phyloP scores from a whole-genome alignment of 2,329 filamentous ascomycete genomes.

The Phyllosticta citribraziliensis region DNA sequence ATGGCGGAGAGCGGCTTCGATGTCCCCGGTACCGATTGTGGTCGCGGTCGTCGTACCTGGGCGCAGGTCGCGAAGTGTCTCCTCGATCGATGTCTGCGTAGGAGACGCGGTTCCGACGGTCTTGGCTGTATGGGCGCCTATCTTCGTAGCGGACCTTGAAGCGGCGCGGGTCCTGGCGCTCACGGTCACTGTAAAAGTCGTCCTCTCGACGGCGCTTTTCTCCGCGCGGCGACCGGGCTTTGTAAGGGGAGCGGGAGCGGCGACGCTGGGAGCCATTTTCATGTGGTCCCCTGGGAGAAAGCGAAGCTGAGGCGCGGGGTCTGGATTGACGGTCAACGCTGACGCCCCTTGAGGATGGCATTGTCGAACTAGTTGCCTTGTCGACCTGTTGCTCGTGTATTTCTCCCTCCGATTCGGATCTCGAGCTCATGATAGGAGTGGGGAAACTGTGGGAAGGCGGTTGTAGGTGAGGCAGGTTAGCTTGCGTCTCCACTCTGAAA shows the following conservation, averaged over 20 bases:
- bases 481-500: constrained; percentile 4
- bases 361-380: constrained; percentile 75
- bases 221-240: constrained; percentile 17
- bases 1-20: constrained; percentile 11
- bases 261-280: constrained; percentile 38
- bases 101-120: constrained; percentile 32
- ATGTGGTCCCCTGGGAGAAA: constrained; percentile 17
- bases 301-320: constrained; percentile 11
- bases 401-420: constrained; percentile 72
- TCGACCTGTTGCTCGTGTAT: constrained; percentile 53
- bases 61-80: neutral
- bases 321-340: constrained; percentile 90
- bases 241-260: constrained; percentile 13
- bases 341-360: constrained; percentile 63
- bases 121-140: constrained; percentile 19
- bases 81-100: constrained; percentile 44
- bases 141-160: constrained; percentile 57
- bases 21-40: constrained; percentile 13
- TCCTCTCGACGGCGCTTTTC: constrained; percentile 58
- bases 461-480: constrained; percentile 5
- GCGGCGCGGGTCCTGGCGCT: constrained; percentile 47
- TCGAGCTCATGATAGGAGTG: constrained; percentile 31
- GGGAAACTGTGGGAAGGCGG: neutral
- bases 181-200: constrained; percentile 37
- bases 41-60: constrained; percentile 7